Evolutionary conservation across 2,329 filamentous ascomycete species (phyloP).

Genomic region (Clarireedia hainanense): DNA sequence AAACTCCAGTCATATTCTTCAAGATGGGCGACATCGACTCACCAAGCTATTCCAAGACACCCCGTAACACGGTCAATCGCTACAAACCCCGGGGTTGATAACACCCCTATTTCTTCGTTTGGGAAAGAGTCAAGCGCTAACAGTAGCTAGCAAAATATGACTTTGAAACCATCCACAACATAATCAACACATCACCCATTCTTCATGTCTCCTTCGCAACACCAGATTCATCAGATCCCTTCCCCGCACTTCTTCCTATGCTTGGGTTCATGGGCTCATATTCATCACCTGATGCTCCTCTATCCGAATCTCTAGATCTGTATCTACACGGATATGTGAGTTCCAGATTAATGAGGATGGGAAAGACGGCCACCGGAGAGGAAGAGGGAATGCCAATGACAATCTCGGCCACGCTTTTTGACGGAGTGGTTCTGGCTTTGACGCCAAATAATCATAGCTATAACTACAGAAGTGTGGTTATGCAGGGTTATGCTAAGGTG

Average conservation of each 20-base stretch:
- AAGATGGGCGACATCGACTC: background rate
- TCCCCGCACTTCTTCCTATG: conserved; percentile 61
- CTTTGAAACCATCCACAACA: conserved; percentile 61
- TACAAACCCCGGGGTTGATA: background rate
- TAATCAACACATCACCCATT: conserved; percentile 67
- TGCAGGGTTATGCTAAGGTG: conserved; percentile 65
- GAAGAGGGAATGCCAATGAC: conserved; percentile 58
- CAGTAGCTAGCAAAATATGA: conserved; percentile 56
- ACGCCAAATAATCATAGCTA: conserved; percentile 76
- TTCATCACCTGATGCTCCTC: conserved; percentile 47
- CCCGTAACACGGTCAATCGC: background rate
- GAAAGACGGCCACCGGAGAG: background rate
- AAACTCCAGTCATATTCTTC: background rate
- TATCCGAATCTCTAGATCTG: conserved; percentile 40
- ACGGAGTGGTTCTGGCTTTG: conserved; percentile 72
- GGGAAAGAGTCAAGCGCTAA: background rate
- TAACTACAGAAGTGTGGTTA: conserved; percentile 70
- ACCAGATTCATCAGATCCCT: conserved; percentile 40
- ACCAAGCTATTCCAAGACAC: background rate
- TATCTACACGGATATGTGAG: conserved; percentile 84
- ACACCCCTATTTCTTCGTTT: background rate
- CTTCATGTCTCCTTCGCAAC: conserved; percentile 74
- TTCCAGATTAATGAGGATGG: conserved; percentile 60
- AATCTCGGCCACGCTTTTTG: conserved; percentile 64
- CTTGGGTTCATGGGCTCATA: conserved; percentile 77